Evolutionary conservation across 805 yeast species (phyloP).

Genomic region (Ogataea zsoltii): DNA sequence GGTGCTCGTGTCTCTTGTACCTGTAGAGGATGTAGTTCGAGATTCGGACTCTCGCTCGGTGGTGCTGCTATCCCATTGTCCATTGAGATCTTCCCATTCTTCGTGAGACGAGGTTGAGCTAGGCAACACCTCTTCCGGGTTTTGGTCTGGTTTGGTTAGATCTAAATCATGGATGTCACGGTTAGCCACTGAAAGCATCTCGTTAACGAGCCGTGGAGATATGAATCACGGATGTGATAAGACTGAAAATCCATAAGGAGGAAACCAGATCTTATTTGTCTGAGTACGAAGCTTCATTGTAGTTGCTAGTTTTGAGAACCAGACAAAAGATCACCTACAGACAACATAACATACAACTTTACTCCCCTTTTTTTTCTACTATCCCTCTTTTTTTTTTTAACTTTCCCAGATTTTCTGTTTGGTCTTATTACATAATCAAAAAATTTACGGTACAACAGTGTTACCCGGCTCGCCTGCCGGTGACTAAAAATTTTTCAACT

Average conservation of each 20-base stretch:
- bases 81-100: neutral
- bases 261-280: too few relatives aligned
- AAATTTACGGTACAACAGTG: too few relatives aligned
- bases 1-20: neutral
- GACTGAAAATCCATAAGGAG: too few relatives aligned
- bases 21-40: neutral
- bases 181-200: constrained; percentile 3
- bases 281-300: too few relatives aligned
- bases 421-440: neutral
- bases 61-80: neutral
- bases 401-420: constrained; percentile 1
- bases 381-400: neutral
- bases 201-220: too few relatives aligned
- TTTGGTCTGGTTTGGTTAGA: neutral
- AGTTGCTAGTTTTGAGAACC: neutral
- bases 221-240: too few relatives aligned
- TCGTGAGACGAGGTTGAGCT: neutral
- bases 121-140: neutral
- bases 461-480: constrained; percentile 1
- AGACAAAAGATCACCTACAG: neutral
- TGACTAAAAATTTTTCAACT: constrained; percentile 5
- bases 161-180: neutral
- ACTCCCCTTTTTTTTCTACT: neutral
- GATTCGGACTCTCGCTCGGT: neutral
- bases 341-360: neutral